A percentile compares a stretch with the other conserved stretches of the same genome.
Evolutionary conservation across 495 filamentous ascomycete genomes (phyloP).

Genomic region (Acidiella bohemica): DNA sequence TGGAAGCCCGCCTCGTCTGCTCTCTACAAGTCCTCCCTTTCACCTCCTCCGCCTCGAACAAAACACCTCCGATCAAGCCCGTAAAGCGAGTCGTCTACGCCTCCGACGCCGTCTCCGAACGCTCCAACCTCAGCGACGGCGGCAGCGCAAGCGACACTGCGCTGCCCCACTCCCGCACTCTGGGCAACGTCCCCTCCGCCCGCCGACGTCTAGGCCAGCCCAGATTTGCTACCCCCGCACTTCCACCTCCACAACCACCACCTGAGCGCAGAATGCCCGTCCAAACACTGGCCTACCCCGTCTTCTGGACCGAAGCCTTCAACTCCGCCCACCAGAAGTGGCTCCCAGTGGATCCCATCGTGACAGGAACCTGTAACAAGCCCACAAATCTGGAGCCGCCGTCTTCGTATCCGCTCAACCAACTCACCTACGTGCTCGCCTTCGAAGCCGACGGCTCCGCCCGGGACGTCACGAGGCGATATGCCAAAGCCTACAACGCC

Average conservation of each 20-base stretch:
- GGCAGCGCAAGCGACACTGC: conserved; percentile 4
- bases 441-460: conserved; percentile 67
- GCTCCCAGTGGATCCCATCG: conserved; percentile 75
- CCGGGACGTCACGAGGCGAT: conserved; percentile 49
- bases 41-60: conserved; percentile 41
- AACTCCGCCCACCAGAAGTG: conserved; percentile 76
- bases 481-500: conserved; percentile 57
- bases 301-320: conserved; percentile 91
- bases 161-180: conserved; percentile 1
- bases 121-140: conserved; percentile 2
- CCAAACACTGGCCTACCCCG: conserved; percentile 54
- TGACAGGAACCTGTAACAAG: conserved; percentile 61
- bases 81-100: conserved; percentile 28
- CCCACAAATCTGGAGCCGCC: conserved; percentile 71
- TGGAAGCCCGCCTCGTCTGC: conserved; percentile 80
- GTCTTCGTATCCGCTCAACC: conserved; percentile 53
- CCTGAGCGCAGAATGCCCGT: conserved; percentile 25
- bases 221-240: conserved; percentile 21
- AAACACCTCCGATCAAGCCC: conserved; percentile 31
- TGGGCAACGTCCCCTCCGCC: conserved; percentile 18
- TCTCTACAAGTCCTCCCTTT: conserved; percentile 79
- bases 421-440: conserved; percentile 68
- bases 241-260: neutral
- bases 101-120: conserved; percentile 31
- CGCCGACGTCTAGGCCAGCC: conserved; percentile 35